Evolutionary conservation across 306 rosid genomes (phyloP).

Genomic region (Crotalaria pallida): DNA sequence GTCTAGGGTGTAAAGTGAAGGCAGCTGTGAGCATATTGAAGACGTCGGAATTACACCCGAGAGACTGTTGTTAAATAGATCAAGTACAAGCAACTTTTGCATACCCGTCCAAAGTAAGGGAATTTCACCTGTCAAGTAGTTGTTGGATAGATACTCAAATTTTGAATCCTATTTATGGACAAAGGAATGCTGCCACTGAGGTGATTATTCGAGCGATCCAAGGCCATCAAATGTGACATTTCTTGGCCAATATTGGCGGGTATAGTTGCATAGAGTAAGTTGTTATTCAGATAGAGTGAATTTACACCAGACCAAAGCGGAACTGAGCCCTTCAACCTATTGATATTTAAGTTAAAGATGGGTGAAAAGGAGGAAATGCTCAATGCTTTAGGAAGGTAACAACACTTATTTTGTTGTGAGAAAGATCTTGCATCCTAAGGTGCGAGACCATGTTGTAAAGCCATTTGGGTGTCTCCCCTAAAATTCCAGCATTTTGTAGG

Average conservation of each 20-base stretch:
- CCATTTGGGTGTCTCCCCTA: not conserved
- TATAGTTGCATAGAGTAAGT: not conserved
- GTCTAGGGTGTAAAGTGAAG: not conserved
- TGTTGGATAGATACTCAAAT: constrained; percentile 1
- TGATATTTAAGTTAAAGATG: not conserved
- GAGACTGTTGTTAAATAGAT: not conserved
- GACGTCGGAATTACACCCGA: constrained; percentile 6
- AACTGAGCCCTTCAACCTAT: not conserved
- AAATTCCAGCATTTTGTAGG: not conserved
- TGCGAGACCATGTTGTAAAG: constrained; percentile 3
- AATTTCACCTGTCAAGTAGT: not conserved
- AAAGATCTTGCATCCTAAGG: constrained; percentile 2
- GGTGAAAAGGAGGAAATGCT: constrained; percentile 1
- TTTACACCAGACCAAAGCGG: not conserved
- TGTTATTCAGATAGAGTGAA: constrained; percentile 1
- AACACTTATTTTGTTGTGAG: constrained; percentile 15
- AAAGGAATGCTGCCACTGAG: not conserved
- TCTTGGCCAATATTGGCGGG: not conserved
- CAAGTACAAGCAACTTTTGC: not conserved
- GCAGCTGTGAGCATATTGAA: not conserved
- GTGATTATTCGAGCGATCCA: constrained; percentile 20
- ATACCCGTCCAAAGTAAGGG: constrained; percentile 13
- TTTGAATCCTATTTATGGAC: not conserved
- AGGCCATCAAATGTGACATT: not conserved
- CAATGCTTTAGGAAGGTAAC: not conserved